phyloP scores from a whole-genome alignment of 805 yeast genomes.

The Ogataea nonfermentans region DNA sequence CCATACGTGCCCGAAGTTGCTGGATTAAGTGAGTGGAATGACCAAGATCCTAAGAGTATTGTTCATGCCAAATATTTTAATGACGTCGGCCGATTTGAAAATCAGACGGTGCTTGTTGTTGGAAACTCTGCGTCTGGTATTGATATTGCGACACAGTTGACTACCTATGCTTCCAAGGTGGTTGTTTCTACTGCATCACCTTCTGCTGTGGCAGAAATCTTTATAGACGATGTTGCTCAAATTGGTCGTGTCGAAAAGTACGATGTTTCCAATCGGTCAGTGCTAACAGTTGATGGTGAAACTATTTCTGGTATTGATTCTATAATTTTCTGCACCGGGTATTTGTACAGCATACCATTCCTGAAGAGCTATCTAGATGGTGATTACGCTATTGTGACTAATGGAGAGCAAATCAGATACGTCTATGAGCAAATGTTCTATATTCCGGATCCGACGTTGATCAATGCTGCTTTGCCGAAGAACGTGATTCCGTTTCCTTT shows the following conservation, averaged over 20 bases:
- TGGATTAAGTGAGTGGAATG: slow-evolving; percentile 39
- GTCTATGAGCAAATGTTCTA: slow-evolving; percentile 48
- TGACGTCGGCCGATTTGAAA: slow-evolving; percentile 32
- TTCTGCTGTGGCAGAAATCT: slow-evolving; percentile 31
- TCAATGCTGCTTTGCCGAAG: slow-evolving; percentile 42
- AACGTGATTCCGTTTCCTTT: slow-evolving; percentile 51
- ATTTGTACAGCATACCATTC: slow-evolving; percentile 63
- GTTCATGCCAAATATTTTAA: slow-evolving; percentile 47
- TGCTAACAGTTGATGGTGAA: slow-evolving; percentile 50
- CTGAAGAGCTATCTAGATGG: slow-evolving; percentile 38
- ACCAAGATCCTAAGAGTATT: slow-evolving; percentile 31
- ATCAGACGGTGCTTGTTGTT: slow-evolving; percentile 35
- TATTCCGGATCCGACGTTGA: slow-evolving; percentile 44
- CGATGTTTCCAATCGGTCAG: slow-evolving; percentile 30
- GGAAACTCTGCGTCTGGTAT: slow-evolving; percentile 69
- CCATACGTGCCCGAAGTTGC: slow-evolving; percentile 45
- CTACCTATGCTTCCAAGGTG: slow-evolving; percentile 31
- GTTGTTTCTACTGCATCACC: slow-evolving; percentile 31
- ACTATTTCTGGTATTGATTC: slow-evolving; percentile 48
- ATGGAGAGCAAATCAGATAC: slow-evolving; percentile 39
- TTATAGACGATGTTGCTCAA: slow-evolving; percentile 25
- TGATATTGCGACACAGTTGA: slow-evolving; percentile 44
- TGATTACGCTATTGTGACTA: slow-evolving; percentile 26
- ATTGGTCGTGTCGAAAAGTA: slow-evolving; percentile 28
- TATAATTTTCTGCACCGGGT: slow-evolving; percentile 74